Base-by-base conservation (phyloP, 2,329 filamentous ascomycete species). In the Fusarium newnesense region DNA sequence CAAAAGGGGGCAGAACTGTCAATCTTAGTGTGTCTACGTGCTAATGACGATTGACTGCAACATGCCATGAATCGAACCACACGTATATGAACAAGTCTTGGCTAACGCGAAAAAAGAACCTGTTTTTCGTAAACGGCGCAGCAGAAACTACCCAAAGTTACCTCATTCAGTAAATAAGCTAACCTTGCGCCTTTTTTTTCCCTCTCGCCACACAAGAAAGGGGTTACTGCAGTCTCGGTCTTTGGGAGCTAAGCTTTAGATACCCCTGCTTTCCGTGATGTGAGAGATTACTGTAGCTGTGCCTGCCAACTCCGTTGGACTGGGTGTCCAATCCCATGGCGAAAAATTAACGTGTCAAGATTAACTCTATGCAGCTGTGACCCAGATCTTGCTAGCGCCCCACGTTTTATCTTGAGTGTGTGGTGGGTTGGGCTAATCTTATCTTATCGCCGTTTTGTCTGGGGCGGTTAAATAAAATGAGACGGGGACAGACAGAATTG, bases 281-380 rank as follows among this genome's bases (percentile, higher is more conserved):
- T n/a, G 47, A 50, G 64, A 63, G 39, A 47, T 69, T 69, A 59
- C 32, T 24, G 24, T 24, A 24, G 24, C 24, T 24, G 24, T 24
- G 24, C 24, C 30, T 30, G 30, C 30, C 24, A 24, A 30, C 24
- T 43, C 30, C 28, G 26, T 58, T 44, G 47, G 21, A n/a, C 26
- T 57, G 28, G 39, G 43, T 52, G 36, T 46, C 62, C 62, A 67
- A 67, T 67, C 53, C 46, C 7, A 12, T 28, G 44, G 47, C n/a
- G 19, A 39, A 50, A 53, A 68, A 34, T 49, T 69, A 69, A 52
- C 64, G 28, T 69, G 66, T 64, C 64, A 32, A 69, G 66, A 69
- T 69, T 69, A 69, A 49, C 64, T 68, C 60, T 60, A 26, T 60
- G 60, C 42, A 47, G n/a, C 57, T 40, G 39, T 28, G 37, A 30